These are phyloP conservation scores for Populus hybrid DNA, from an alignment of 441 rosid genomes.

Conservation along the genomic window DNA sequence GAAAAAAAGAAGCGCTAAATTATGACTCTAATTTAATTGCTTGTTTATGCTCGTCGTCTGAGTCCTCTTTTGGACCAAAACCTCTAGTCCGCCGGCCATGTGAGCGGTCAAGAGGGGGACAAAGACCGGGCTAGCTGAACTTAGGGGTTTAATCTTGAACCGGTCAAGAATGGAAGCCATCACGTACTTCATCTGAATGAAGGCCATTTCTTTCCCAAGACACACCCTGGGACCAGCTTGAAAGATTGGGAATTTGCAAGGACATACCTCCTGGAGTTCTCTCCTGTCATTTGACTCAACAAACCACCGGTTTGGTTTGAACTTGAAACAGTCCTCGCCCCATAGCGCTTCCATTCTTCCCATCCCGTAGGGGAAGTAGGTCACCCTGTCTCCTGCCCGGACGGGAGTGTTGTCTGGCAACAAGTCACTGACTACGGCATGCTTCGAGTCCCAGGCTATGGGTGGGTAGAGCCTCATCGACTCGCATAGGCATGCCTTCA, in stretches of 20 bases:
- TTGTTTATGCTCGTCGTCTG: slow-evolving; percentile 19
- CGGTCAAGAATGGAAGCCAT: slow-evolving; percentile 49
- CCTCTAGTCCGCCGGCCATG: slow-evolving; percentile 80
- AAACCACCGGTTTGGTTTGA: slow-evolving; percentile 47
- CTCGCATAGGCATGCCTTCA: slow-evolving; percentile 44
- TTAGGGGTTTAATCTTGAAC: slow-evolving; percentile 46
- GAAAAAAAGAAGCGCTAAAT: background rate
- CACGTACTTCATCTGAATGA: slow-evolving; percentile 41
- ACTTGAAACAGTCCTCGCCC: slow-evolving; percentile 43
- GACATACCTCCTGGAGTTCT: slow-evolving; percentile 23
- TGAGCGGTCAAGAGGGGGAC: slow-evolving; percentile 83
- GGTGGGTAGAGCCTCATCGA: slow-evolving; percentile 63
- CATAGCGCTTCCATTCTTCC: slow-evolving; percentile 46
- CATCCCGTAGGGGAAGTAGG: slow-evolving; percentile 45
- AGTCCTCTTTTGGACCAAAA: slow-evolving; percentile 46
- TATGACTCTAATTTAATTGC: slow-evolving; percentile 5
- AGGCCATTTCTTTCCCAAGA: slow-evolving; percentile 38
- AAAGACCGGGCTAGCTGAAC: slow-evolving; percentile 37
- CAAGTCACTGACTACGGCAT: slow-evolving; percentile 32
- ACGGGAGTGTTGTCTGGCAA: slow-evolving; percentile 48
- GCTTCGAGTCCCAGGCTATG: slow-evolving; percentile 43
- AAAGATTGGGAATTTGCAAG: slow-evolving; percentile 41
- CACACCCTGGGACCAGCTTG: slow-evolving; percentile 50
- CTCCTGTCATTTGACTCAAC: slow-evolving; percentile 16
- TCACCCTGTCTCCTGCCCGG: slow-evolving; percentile 31